A percentile compares a stretch with the other conserved stretches of the same genome.
Evolutionary conservation across 805 yeast species (phyloP).

Genomic region (Peterozyma xylosa): DNA sequence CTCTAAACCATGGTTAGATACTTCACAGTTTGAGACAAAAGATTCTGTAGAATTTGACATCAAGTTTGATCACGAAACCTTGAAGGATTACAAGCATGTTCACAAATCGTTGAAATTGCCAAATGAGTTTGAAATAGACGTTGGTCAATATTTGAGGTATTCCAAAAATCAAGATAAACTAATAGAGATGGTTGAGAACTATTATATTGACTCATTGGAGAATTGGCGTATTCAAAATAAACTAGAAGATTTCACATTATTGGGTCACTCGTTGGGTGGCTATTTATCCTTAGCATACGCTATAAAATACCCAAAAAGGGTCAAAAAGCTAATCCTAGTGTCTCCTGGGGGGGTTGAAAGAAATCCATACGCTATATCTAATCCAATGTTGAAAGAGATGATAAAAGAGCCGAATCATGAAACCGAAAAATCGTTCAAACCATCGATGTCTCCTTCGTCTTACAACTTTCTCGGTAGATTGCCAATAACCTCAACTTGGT

Average conservation of each 20-base stretch:
- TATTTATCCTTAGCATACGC: constrained; percentile 62
- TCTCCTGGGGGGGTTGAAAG: constrained; percentile 81
- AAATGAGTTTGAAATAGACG: constrained; percentile 10
- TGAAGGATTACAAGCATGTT: constrained; percentile 14
- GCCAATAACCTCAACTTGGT: constrained; percentile 29
- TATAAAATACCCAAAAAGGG: constrained; percentile 44
- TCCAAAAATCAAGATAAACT: constrained; percentile 28
- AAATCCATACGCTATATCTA: constrained; percentile 50
- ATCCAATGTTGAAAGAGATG: constrained; percentile 19
- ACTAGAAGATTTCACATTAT: constrained; percentile 47
- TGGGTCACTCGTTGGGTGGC: constrained; percentile 81
- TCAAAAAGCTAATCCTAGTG: constrained; percentile 49
- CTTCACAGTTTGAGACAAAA: constrained; percentile 16
- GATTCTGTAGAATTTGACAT: constrained; percentile 18
- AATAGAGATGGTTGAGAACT: constrained; percentile 39
- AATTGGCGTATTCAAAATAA: constrained; percentile 48
- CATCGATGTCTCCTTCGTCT: constrained; percentile 35
- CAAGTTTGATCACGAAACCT: constrained; percentile 12
- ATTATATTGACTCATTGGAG: constrained; percentile 55
- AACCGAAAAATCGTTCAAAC: constrained; percentile 15
- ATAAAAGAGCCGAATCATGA: constrained; percentile 5
- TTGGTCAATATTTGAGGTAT: constrained; percentile 20
- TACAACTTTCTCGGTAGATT: constrained; percentile 39
- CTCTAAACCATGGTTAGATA: constrained; percentile 33
- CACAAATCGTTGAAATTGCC: constrained; percentile 18